phyloP scores from a whole-genome alignment of 1,284 basidiomycete genomes.

The Heimioporus punctisporus region DNA sequence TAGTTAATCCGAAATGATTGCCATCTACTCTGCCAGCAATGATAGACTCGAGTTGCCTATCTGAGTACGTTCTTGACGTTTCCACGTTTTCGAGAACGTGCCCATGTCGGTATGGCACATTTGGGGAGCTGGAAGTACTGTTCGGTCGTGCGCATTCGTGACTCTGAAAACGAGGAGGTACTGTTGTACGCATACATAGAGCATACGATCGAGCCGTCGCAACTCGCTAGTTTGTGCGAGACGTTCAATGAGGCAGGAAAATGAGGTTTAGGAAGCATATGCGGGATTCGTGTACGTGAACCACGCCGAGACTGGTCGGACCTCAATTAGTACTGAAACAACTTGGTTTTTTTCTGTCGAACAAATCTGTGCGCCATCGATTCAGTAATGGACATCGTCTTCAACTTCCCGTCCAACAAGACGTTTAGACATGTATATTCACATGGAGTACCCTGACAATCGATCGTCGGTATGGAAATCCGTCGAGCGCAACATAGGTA shows the following conservation, averaged over 20 bases:
- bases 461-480: slow-evolving; percentile 36
- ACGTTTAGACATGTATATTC: slow-evolving; percentile 42
- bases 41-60: slow-evolving; percentile 23
- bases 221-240: slow-evolving; percentile 24
- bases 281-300: slow-evolving; percentile 37
- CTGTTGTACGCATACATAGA: slow-evolving; percentile 23
- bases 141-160: slow-evolving; percentile 33
- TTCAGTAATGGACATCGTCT: slow-evolving; percentile 43
- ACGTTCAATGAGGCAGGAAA: slow-evolving; percentile 14
- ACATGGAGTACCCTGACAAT: slow-evolving; percentile 33
- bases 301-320: slow-evolving; percentile 34
- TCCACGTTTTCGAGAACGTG: slow-evolving; percentile 24
- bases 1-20: too few species aligned
- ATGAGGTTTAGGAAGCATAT: slow-evolving; percentile 31
- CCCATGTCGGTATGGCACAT: slow-evolving; percentile 26
- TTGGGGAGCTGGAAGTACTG: slow-evolving; percentile 34
- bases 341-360: slow-evolving; percentile 31
- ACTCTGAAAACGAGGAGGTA: slow-evolving; percentile 33
- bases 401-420: slow-evolving; percentile 30
- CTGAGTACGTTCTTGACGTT: slow-evolving; percentile 24
- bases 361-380: slow-evolving; percentile 37
- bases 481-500: slow-evolving; percentile 36
- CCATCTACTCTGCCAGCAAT: too few species aligned
- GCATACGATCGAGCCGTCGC: slow-evolving; percentile 28
- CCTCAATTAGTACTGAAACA: slow-evolving; percentile 30